Evolutionary conservation across 129 eudicot species (phyloP).

Genomic region (Pittosporum tobira): DNA sequence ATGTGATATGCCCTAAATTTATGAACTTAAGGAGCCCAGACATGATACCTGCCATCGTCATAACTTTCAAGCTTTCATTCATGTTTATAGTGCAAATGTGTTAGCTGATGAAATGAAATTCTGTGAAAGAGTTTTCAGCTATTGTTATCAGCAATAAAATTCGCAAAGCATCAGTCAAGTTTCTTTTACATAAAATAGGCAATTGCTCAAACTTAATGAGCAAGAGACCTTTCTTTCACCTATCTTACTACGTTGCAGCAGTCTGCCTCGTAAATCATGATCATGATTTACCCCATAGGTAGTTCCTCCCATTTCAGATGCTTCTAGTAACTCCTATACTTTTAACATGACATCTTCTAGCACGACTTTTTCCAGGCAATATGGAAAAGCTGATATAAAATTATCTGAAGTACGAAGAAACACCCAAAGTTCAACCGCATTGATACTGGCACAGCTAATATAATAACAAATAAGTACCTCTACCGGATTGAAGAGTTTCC

Average conservation of each 20-base stretch:
- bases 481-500: slow-evolving; percentile 75
- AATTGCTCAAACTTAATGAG: neutral
- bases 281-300: neutral
- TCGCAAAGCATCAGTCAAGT: neutral
- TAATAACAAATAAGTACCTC: slow-evolving; percentile 32
- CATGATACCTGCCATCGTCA: no score
- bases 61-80: no score
- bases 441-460: no score
- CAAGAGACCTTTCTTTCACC: neutral
- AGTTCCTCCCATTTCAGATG: neutral
- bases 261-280: neutral
- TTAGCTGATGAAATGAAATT: no score
- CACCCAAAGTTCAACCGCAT: no score
- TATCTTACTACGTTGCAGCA: neutral
- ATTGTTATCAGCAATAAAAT: no score
- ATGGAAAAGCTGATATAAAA: neutral
- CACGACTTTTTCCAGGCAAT: neutral
- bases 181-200: slow-evolving; percentile 1
- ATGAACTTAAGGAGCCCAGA: no score
- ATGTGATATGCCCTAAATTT: no score
- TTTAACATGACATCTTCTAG: neutral
- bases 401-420: no score
- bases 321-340: neutral
- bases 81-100: no score
- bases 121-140: no score